Evolutionary conservation across 441 rosid genomes (phyloP), one percentile per base, ranked within the genome.

Genomic region (Aleurites moluccanus): DNA sequence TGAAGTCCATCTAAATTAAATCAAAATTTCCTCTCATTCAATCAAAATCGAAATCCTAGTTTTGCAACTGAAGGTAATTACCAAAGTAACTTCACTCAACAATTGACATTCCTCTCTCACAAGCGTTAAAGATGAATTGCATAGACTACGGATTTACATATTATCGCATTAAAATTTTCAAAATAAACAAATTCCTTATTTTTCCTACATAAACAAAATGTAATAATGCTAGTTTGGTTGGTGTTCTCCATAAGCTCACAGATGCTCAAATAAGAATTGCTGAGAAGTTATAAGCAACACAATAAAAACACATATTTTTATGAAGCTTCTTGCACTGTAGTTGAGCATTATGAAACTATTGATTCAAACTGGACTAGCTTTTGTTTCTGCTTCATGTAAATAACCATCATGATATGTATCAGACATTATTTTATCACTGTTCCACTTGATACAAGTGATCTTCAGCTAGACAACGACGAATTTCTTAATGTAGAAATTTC

Each of bases 251-350:
- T 55, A 93, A 86, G 81, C 90, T 93, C 11, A 88, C 93, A 3
- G 97, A 93, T 30, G 93, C 89, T 67, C 75, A 90, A 11, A 84
- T 82, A 3, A 91, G 79, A 79, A 93, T 93, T 23, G 91, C 97
- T 0, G 92, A 92, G 66, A 93, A 93, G 88, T 84, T 93, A 78
- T 90, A 84, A 84, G 60, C 44, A 38, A 44, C 16, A 21, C 62
- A 52, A 20, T 5, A 7, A 64, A 52, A 72, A 42, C 18, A 25
- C 10, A 67, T 47, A 65, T 50, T 27, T 66, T 79, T 18, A 38
- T 5, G 27, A 55, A 38, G 69, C 59, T 40, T 23, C 65, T 15
- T 4, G 18, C 56, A 64, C 3, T 38, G 40, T 33, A 38, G 27
- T 30, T 60, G 47, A 69, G 44, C 72, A 27, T 42, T 42, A 59